phyloP scores from a whole-genome alignment of 805 yeast species.

The Metschnikowia gelsemii region DNA sequence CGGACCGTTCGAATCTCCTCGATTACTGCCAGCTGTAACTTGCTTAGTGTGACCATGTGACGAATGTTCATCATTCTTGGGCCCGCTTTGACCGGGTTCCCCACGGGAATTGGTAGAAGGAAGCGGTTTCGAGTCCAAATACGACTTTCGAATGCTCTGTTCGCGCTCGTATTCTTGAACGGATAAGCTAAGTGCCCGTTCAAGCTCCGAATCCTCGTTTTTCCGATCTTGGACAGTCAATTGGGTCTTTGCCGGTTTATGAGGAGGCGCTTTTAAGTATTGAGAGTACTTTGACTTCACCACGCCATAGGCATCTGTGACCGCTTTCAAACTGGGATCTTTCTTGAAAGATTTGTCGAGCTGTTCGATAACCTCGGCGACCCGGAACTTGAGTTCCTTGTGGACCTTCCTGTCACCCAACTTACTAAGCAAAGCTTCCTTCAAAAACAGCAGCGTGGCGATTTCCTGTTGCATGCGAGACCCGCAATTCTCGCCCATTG shows the following conservation, averaged over 20 bases:
- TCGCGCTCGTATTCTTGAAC: constrained; percentile 56
- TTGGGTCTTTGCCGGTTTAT: constrained; percentile 56
- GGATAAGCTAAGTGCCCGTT: constrained; percentile 72
- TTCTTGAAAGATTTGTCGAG: constrained; percentile 59
- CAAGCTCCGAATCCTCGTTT: constrained; percentile 78
- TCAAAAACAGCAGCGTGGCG: constrained; percentile 37
- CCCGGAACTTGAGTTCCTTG: constrained; percentile 59
- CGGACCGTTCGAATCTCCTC: not conserved
- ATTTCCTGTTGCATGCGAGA: constrained; percentile 45
- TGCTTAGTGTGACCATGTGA: no score
- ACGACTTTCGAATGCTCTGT: constrained; percentile 30
- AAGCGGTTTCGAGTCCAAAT: constrained; percentile 34
- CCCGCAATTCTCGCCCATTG: constrained; percentile 47
- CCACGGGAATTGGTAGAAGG: constrained; percentile 26
- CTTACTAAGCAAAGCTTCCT: constrained; percentile 35
- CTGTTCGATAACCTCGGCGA: constrained; percentile 68
- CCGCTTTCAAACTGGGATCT: constrained; percentile 76
- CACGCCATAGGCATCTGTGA: constrained; percentile 58
- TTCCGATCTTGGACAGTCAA: constrained; percentile 45
- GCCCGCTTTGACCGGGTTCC: not conserved
- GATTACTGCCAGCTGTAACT: not conserved
- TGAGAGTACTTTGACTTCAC: constrained; percentile 42
- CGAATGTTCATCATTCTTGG: not conserved
- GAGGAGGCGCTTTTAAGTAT: constrained; percentile 40
- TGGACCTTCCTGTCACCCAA: constrained; percentile 62